A percentile compares a stretch with the other conserved stretches of the same genome.
These are phyloP conservation scores for Schizothecium vesticola DNA, from an alignment of 495 filamentous ascomycete species.

Conservation along the genomic window DNA sequence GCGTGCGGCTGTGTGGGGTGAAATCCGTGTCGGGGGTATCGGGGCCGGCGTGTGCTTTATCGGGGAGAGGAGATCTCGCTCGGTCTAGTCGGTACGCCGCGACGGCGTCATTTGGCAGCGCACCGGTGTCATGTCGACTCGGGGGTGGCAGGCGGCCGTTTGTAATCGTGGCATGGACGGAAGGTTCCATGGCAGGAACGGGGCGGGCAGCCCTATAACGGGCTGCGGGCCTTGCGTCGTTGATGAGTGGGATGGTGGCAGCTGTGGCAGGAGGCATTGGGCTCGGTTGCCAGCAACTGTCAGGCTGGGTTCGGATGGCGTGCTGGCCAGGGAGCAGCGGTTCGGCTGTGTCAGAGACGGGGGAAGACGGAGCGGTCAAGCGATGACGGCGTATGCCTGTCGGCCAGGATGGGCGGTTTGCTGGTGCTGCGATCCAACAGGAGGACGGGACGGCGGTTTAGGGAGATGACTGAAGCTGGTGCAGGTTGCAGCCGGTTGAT, in stretches of 20 bases:
- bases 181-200: conserved; percentile 20
- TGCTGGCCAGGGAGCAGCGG: conserved; percentile 24
- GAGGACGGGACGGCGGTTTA: conserved; percentile 1
- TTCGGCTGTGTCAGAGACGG: conserved; percentile 8
- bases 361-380: conserved; percentile 19
- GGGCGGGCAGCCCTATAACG: conserved; percentile 16
- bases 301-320: conserved; percentile 29
- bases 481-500: neutral
- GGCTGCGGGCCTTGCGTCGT: conserved; percentile 25
- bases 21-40: neutral
- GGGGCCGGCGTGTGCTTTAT: conserved; percentile 11
- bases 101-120: conserved; percentile 21
- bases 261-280: conserved; percentile 27
- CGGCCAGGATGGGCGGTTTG: neutral
- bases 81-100: conserved; percentile 16
- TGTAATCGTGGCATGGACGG: conserved; percentile 14
- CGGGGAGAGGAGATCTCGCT: conserved; percentile 5
- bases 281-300: conserved; percentile 22
- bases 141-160: conserved; percentile 18
- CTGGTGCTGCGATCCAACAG: neutral
- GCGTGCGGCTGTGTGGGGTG: neutral
- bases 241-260: conserved; percentile 21
- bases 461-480: neutral
- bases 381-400: neutral
- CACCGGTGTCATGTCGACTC: conserved; percentile 26